Percentiles rank a stretch among this genome's conserved stretches.
Conservation (phyloP, 1,284 basidiomycete species). For the Ustanciosporium gigantosporum region DNA sequence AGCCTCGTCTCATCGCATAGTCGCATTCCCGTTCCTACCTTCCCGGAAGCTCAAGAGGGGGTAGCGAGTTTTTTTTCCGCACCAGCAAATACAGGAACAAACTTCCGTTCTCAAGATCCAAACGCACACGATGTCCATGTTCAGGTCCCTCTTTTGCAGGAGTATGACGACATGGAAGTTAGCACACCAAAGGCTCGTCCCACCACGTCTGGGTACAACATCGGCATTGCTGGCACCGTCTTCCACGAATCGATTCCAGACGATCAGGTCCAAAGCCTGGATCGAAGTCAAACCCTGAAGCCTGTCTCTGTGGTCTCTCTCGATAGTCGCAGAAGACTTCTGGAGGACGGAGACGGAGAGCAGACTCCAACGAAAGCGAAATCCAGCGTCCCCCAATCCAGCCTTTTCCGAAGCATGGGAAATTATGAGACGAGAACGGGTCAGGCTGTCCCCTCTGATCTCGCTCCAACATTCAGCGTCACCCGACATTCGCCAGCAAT, state of each 20-base stretch:
- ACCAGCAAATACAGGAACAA: not conserved
- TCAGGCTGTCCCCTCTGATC: not conserved
- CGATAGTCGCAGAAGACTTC: too few relatives aligned
- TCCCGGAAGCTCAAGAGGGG: too few relatives aligned
- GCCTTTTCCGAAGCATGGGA: not conserved
- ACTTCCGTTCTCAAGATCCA: not conserved
- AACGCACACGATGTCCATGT: conserved; percentile 2
- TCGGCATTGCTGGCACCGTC: conserved; percentile 29
- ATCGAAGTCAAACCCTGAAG: not conserved
- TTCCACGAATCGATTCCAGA: conserved; percentile 32
- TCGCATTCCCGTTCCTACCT: too few relatives aligned
- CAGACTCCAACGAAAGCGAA: conserved; percentile 29
- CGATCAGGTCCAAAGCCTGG: conserved; percentile 3
- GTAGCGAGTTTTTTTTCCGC: too few relatives aligned
- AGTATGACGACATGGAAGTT: conserved; percentile 28
- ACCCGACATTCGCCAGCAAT: not conserved
- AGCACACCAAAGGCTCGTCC: conserved; percentile 37
- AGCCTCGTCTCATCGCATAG: too few relatives aligned
- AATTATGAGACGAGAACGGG: not conserved
- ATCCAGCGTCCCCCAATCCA: not conserved
- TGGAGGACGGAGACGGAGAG: conserved; percentile 29
- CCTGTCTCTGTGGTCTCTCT: too few relatives aligned
- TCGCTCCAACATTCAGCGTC: not conserved
- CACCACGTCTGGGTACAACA: conserved; percentile 12
- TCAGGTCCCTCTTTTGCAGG: too few relatives aligned